A percentile compares a stretch with the other conserved stretches of the same genome.
Conservation (phyloP, 1,139 yeast genomes). For the Taphrina wiesneri region DNA sequence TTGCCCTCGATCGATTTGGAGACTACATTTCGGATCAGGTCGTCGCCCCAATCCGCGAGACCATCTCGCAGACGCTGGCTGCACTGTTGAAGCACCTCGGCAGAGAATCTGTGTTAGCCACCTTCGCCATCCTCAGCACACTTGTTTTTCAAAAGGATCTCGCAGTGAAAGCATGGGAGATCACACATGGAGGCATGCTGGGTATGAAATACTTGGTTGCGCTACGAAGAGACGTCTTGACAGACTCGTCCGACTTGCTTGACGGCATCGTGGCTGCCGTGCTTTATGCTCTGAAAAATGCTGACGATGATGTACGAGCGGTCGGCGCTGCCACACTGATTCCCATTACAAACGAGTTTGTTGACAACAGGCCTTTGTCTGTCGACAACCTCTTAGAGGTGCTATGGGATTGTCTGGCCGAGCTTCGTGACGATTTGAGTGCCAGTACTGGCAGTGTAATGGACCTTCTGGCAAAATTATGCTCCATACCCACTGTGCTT, state of each 20-base stretch:
- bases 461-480: constrained; percentile 87
- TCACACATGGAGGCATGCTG: constrained; percentile 96
- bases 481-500: constrained; percentile 77
- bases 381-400: constrained; percentile 70
- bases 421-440: constrained; percentile 83
- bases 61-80: constrained; percentile 92
- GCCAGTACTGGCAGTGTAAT: constrained; percentile 95
- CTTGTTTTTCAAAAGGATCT: constrained; percentile 67
- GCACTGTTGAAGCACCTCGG: constrained; percentile 77
- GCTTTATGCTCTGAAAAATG: constrained; percentile 72
- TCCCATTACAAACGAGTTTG: constrained; percentile 86
- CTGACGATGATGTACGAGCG: constrained; percentile 95
- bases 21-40: constrained; percentile 97
- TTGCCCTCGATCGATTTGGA: constrained; percentile 93
- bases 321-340: constrained; percentile 92
- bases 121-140: constrained; percentile 66
- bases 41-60: constrained; percentile 96
- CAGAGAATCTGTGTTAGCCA: constrained; percentile 54
- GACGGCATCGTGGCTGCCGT: constrained; percentile 82
- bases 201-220: constrained; percentile 91
- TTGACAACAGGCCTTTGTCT: constrained; percentile 59
- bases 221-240: constrained; percentile 75
- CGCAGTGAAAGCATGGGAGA: constrained; percentile 75
- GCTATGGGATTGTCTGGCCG: constrained; percentile 84
- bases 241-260: constrained; percentile 59